Base-by-base conservation (phyloP, 345 rosid genomes). In the Crucihimalaya himalaica region DNA sequence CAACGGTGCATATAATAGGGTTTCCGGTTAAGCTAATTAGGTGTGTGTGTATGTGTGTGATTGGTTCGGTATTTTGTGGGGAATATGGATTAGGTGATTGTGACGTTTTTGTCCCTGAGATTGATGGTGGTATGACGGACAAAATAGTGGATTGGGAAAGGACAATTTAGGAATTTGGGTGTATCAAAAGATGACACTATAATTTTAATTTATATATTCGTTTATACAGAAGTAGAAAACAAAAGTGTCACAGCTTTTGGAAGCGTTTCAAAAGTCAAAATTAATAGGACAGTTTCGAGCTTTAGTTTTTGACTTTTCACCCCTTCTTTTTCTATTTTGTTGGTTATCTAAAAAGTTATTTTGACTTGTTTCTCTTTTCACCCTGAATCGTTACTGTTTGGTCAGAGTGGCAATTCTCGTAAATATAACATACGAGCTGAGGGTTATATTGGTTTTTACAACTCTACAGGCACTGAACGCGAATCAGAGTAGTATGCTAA, bases 401-500 rank as follows among this genome's bases (percentile, higher is more conserved):
- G 65, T 66, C 68, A 71, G 69, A 35, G 14, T 61, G 70, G 63
- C 64, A 61, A n/a, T 52, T 60, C 1, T 59, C 56, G 63, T 71
- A 61, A 67, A 29, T 73, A 19, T n/a, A 56, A 2, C n/a, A n/a
- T 0, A 8, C 4, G 19, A 31, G 43, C n/a, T 20, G 27, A 67
- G 68, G 62, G 39, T 47, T 63, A 11, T 34, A 29, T 31, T 51
- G 43, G 58, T 25, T 9, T 15, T 15, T 8, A 45, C 14, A 12
- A 37, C 35, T 42, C n/a, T 43, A 62, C 7, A 88, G 93, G 76
- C 88, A 11, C 79, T 86, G 77, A 86, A 79, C 59, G 72, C 86
- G 8, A 88, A 78, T 50, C 84, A 86, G 78, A 88, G 85, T 65
- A 84, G 83, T 68, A 86, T 88, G 90, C 70, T 88, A n/a, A 86